Evolutionary conservation across 2,329 filamentous ascomycete species (phyloP), one percentile per base, ranked within the genome.

Genomic region (Neonectria hederae): DNA sequence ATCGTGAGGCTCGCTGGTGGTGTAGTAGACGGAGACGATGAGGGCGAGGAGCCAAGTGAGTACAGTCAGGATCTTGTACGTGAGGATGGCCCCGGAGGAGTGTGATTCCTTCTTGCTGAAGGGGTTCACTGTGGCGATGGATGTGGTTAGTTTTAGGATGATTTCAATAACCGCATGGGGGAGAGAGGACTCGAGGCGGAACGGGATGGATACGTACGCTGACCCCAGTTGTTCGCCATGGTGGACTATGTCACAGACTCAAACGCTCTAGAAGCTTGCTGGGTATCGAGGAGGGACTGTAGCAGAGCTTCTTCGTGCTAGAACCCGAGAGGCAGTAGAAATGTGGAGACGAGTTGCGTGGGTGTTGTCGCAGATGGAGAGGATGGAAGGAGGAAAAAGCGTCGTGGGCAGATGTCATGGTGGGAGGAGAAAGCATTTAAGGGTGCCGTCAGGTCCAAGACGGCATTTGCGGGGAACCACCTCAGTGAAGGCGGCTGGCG

Each of bases 11-110:
- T 81, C 79, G 69, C 89, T 80, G 77, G 90, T 79, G 53, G 87
- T 87, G 78, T 96, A 97, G 83, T 92, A 93, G 76, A 96, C 82
- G 62, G 90, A 88, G 54, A 89, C 84, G 71, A 93, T 78, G 59
- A 96, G 82, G 42, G 93, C 87, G 48, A 97, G 80, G 28, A 93
- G 79, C 90, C 92, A 97, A 38, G 89, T 90, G 54, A 93, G 65
- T 46, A 90, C 84, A 4, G 92, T 92, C 66, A 94, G 81, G 76
- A 93, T 80, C 79, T 93, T 94, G 86, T 96, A 96, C 38, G 88
- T 83, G 69, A 88, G 82, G 72, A 97, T 82, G 54, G 88, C 83
- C 66, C 83, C 82, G 30, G 81, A 78, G 65, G 84, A 84, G 75
- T 93, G 89, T 19, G 87, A 83, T 64, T 94, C 90, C 73, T 88